Evolutionary conservation across 768 basidiomycete genomes (phyloP).

Genomic region (Agrocybe praecox): DNA sequence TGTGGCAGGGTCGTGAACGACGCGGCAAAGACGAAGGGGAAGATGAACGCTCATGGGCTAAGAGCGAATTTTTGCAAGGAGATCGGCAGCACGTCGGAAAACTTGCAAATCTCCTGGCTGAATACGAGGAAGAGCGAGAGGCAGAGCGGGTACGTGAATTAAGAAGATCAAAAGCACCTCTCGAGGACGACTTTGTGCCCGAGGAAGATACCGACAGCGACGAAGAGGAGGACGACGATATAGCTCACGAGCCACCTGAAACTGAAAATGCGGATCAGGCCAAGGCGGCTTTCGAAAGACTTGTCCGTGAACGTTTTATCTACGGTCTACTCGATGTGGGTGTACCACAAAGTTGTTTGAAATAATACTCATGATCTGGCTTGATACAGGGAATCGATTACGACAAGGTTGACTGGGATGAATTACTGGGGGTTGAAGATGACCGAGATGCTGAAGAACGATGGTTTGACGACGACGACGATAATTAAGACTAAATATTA

Average conservation of each 20-base stretch:
- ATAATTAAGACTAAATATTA: not conserved
- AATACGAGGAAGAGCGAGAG: slow-evolving; percentile 80
- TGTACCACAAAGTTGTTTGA: not conserved
- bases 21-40: slow-evolving; percentile 51
- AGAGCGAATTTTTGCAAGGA: slow-evolving; percentile 60
- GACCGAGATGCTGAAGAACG: slow-evolving; percentile 66
- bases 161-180: slow-evolving; percentile 41
- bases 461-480: slow-evolving; percentile 74
- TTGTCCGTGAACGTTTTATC: slow-evolving; percentile 70
- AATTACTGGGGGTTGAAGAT: slow-evolving; percentile 59
- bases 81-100: slow-evolving; percentile 66
- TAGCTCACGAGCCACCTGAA: slow-evolving; percentile 26
- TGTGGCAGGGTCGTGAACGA: slow-evolving; percentile 64
- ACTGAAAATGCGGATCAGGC: slow-evolving; percentile 53
- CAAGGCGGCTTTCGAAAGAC: slow-evolving; percentile 55
- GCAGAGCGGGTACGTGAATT: slow-evolving; percentile 57
- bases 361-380: not conserved
- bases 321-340: slow-evolving; percentile 76
- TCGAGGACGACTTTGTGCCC: slow-evolving; percentile 52
- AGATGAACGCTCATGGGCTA: slow-evolving; percentile 75
- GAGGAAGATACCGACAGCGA: slow-evolving; percentile 76
- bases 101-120: slow-evolving; percentile 63
- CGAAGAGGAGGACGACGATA: slow-evolving; percentile 38
- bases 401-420: slow-evolving; percentile 75
- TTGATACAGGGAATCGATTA: slow-evolving; percentile 65